These are phyloP conservation scores for Corchorus capsularis DNA, from an alignment of 345 rosid genomes.

Conservation along the genomic window DNA sequence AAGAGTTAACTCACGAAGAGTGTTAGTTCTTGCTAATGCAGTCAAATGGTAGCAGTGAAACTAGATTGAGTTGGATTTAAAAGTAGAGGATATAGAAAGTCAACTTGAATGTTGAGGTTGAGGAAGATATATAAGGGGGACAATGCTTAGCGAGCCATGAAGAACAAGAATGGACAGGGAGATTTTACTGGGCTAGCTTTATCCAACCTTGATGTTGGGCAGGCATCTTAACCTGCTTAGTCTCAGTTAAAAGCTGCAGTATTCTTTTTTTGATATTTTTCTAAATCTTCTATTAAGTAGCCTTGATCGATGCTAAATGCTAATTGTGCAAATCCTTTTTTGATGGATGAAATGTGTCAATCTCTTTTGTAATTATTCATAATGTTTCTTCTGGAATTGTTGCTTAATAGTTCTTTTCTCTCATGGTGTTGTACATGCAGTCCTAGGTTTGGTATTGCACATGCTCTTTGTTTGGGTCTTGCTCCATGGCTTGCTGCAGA, in stretches of 20 bases:
- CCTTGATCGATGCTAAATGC: background rate
- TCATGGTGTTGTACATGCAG: conserved; percentile 47
- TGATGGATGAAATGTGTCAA: no score
- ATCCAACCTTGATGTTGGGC: background rate
- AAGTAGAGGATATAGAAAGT: background rate
- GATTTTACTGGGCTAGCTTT: background rate
- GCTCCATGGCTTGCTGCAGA: conserved; percentile 99
- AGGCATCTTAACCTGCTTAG: background rate
- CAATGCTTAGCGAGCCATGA: background rate
- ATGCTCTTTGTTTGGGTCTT: conserved; percentile 95
- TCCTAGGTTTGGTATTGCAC: conserved; percentile 94
- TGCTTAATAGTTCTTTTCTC: background rate
- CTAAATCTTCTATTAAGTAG: background rate
- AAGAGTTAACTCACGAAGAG: background rate
- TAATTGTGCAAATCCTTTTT: background rate
- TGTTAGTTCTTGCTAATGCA: background rate
- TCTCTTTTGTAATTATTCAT: background rate
- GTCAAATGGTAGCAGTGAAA: background rate
- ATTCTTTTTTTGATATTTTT: background rate
- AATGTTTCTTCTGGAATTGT: background rate
- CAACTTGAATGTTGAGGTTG: background rate
- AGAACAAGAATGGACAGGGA: background rate
- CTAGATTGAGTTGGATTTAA: background rate
- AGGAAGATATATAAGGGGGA: background rate
- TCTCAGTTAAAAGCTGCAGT: background rate